Percentiles rank a stretch among this genome's conserved stretches.
Conservation (phyloP, 768 basidiomycete species). For the Chalciporus piperatus region DNA sequence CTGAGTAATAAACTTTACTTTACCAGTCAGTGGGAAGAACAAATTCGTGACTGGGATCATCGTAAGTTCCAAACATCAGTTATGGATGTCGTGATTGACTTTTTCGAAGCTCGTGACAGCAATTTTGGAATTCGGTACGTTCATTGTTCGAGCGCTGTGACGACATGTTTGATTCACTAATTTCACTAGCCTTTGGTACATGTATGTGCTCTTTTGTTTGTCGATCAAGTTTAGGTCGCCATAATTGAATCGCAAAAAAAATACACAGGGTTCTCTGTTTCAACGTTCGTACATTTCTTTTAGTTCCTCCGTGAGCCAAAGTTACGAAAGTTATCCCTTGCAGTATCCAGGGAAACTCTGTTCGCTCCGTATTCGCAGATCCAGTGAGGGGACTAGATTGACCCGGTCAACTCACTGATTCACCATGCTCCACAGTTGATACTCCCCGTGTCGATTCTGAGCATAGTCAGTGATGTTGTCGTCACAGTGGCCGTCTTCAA, state of each 20-base stretch:
- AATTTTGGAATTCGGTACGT: constrained; percentile 1
- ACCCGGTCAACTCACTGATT: background rate
- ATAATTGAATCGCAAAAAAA: background rate
- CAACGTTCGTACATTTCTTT: constrained; percentile 1
- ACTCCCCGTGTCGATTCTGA: background rate
- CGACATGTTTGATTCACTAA: background rate
- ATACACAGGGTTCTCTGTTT: background rate
- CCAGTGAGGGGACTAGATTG: constrained; percentile 1
- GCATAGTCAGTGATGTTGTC: background rate
- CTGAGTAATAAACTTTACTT: background rate
- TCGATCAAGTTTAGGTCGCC: background rate
- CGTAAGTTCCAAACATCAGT: constrained; percentile 3
- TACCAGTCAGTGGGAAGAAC: constrained; percentile 17
- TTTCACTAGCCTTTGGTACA: constrained; percentile 3
- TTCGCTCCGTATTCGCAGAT: background rate
- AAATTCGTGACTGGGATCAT: constrained; percentile 7
- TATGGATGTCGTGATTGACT: background rate
- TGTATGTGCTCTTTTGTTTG: constrained; percentile 3
- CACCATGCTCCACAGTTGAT: background rate
- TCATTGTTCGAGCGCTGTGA: background rate
- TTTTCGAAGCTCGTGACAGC: background rate
- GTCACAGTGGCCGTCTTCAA: constrained; percentile 6
- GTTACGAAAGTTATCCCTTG: background rate
- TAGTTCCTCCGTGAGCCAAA: too few relatives aligned
- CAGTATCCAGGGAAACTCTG: constrained; percentile 4